These are phyloP conservation scores for Fusarium xyrophilum DNA, from an alignment of 2,329 filamentous ascomycete species.

Conservation along the genomic window DNA sequence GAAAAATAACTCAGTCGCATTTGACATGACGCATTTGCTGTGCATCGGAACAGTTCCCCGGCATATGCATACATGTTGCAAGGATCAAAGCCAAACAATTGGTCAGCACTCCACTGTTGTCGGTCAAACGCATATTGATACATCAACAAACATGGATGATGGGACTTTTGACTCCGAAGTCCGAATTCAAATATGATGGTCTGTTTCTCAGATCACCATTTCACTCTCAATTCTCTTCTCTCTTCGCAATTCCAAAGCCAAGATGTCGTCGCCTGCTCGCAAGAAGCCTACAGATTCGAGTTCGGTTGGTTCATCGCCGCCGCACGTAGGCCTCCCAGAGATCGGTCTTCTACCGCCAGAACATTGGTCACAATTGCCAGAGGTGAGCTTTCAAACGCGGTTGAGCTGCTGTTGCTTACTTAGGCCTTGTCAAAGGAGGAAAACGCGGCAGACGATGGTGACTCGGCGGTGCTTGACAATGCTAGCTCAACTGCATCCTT, in stretches of 20 bases:
- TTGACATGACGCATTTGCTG: neutral
- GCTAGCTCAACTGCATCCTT: neutral
- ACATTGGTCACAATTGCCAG: neutral
- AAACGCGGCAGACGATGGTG: neutral
- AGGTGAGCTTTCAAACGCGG: accelerated
- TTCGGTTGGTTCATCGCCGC: accelerated
- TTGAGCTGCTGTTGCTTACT: accelerated
- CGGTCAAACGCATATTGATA: neutral
- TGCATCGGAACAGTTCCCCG: neutral
- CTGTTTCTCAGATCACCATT: accelerated
- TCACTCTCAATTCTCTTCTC: accelerated
- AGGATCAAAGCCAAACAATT: neutral
- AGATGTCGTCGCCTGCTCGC: neutral
- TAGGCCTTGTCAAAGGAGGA: neutral
- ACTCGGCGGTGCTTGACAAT: neutral
- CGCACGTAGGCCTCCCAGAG: accelerated
- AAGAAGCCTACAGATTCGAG: accelerated
- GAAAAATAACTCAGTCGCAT: neutral
- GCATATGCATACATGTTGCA: neutral
- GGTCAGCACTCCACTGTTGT: neutral
- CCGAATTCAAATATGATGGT: neutral
- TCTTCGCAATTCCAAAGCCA: accelerated
- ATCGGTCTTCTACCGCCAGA: neutral
- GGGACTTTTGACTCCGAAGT: neutral
- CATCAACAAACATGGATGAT: neutral